Base-by-base conservation (phyloP, 257 asterid species). In the Petunia axillaris region DNA sequence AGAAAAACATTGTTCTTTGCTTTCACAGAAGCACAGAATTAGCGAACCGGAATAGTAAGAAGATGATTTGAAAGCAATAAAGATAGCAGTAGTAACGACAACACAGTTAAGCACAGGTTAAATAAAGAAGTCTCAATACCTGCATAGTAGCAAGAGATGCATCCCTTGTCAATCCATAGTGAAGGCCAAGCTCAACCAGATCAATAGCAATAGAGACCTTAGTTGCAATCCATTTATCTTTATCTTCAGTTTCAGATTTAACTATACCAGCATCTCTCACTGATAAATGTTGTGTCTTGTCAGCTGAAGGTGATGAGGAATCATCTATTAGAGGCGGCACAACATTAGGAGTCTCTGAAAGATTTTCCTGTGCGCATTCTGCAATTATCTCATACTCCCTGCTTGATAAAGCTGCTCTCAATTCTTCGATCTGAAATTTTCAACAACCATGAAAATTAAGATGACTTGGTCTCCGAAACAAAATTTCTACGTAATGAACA, bases 331-430 rank as follows among this genome's bases (percentile, higher is more conserved):
- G 78, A 75, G 91, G 88, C 76, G 97, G 97, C 81, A 84, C 91
- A 81, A 85, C 37, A 87, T 89, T 87, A 74, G 98, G 97, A 58
- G 94, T 87, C 89, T 95, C 99, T 8, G 98, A 91, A 79, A 92
- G 82, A 87, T 95, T 95, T 79, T 92, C 74, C 85, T 88, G 97
- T 14, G 98, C 95, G 83, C 98, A 93, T 84, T 95, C 99, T 8
- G 90, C 85, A 71, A 95, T 92, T 79, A 95, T 87, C 86, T 92
- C 92, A 85, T 95, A 95, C 90, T 95, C 99, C 85, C 84, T 90
- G 89, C 91, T 95, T 82, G 98, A 93, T 85, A 95, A 85, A 87
- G 96, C 94, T 82, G 98, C 99, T 89, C 91, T 93, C 86, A 95
- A 86, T 85, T 91, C 97, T 85, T 86, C 97, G 81, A 92, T 87